A percentile compares a stretch with the other conserved stretches of the same genome.
Conservation (phyloP, 352 stramenopile species). For the Phytophthora sp. region DNA sequence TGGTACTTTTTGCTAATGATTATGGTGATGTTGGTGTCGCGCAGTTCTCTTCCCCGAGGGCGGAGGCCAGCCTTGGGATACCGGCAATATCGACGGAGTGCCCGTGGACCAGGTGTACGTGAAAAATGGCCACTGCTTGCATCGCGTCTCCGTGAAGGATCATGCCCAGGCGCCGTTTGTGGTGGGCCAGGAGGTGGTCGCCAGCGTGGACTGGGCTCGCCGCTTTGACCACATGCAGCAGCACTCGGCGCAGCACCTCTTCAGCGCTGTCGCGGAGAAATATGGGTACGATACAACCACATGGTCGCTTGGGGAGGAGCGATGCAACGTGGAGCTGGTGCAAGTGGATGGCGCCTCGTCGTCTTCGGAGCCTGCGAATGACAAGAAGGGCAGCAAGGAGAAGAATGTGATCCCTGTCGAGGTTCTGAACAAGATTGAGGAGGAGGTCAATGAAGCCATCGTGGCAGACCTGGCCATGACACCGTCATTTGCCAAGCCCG, state of each 20-base stretch:
- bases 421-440: constrained; percentile 64
- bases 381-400: constrained; percentile 42
- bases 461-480: constrained; percentile 58
- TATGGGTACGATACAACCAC: constrained; percentile 79
- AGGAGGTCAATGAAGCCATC: constrained; percentile 81
- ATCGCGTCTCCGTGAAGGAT: constrained; percentile 46
- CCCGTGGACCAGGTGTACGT: constrained; percentile 68
- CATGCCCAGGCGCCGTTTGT: constrained; percentile 39
- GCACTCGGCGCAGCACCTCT: constrained; percentile 89
- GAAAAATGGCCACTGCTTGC: constrained; percentile 69
- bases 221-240: constrained; percentile 91
- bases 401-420: constrained; percentile 49
- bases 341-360: constrained; percentile 24
- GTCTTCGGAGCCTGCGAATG: background rate
- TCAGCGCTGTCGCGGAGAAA: constrained; percentile 83
- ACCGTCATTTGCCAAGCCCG: constrained; percentile 59
- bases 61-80: constrained; percentile 88
- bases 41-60: constrained; percentile 89
- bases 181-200: constrained; percentile 56
- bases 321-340: constrained; percentile 84
- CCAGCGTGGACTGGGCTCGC: constrained; percentile 74
- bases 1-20: constrained; percentile 20
- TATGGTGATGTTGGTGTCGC: constrained; percentile 8
- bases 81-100: constrained; percentile 55
- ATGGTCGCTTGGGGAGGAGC: constrained; percentile 76